A percentile compares a stretch with the other conserved stretches of the same genome.
Conservation (phyloP, 2,329 filamentous ascomycete genomes). For the Acephala macrosclerotiorum region DNA sequence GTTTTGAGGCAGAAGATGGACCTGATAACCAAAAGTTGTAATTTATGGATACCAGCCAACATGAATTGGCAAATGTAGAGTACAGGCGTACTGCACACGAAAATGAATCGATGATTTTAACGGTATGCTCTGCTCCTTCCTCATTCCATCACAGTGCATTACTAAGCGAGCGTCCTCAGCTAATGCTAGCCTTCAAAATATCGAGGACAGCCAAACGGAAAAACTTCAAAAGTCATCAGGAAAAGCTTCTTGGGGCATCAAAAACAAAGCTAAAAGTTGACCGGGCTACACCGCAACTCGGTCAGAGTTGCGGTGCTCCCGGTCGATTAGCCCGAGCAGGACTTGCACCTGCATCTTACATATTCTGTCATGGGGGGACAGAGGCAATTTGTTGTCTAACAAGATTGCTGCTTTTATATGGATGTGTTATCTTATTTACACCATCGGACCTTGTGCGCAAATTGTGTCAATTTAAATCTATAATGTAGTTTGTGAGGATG, state of each 20-base stretch:
- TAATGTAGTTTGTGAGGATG: no score
- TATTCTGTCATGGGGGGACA: neutral
- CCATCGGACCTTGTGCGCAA: no score
- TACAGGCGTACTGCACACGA: conserved; percentile 1
- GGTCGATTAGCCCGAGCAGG: neutral
- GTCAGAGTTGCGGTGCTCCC: neutral
- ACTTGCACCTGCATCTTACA: neutral
- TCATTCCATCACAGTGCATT: neutral
- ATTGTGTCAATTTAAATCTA: no score
- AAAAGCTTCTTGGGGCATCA: neutral
- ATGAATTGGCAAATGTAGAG: conserved; percentile 8
- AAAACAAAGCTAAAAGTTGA: neutral
- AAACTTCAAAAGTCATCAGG: neutral
- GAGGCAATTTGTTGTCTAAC: no score
- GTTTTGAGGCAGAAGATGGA: conserved; percentile 36
- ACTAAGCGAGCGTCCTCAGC: neutral
- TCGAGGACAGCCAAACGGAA: neutral
- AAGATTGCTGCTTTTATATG: no score
- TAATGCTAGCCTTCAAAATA: neutral
- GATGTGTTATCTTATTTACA: no score
- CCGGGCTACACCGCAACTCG: neutral
- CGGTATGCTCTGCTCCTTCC: neutral
- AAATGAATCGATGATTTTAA: conserved; percentile 7
- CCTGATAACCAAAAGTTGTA: conserved; percentile 9
- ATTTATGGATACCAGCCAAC: conserved; percentile 11